Evolutionary conservation across 2,329 filamentous ascomycete genomes (phyloP).

Genomic region (Xylaria multiplex): DNA sequence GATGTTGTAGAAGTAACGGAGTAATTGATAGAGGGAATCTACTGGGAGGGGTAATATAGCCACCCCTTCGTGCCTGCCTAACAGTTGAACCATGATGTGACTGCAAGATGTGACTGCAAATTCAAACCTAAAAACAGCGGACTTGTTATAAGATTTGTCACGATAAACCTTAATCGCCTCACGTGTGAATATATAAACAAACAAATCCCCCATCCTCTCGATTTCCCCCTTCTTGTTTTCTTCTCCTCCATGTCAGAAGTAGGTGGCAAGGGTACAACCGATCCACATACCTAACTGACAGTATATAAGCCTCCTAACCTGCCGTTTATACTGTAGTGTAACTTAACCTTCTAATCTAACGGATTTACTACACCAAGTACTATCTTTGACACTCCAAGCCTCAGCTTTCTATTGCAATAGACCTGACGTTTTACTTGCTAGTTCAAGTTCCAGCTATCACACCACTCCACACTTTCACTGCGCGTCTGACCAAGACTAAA

Average conservation of each 20-base stretch:
- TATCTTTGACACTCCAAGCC: not conserved
- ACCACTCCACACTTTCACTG: slow-evolving; percentile 29
- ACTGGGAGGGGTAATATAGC: too few species aligned
- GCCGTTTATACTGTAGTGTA: too few species aligned
- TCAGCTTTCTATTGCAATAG: slow-evolving; percentile 30
- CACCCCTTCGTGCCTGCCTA: too few species aligned
- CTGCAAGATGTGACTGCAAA: slow-evolving; percentile 4
- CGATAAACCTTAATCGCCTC: slow-evolving; percentile 25
- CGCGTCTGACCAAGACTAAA: slow-evolving; percentile 32
- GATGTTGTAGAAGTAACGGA: too few species aligned
- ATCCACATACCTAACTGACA: too few species aligned
- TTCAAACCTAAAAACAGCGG: slow-evolving; percentile 19
- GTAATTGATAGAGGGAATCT: too few species aligned
- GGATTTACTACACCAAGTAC: too few species aligned
- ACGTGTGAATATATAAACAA: slow-evolving; percentile 22
- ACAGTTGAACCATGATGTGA: slow-evolving; percentile 5
- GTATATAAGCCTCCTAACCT: too few species aligned
- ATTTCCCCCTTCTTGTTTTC: slow-evolving; percentile 25
- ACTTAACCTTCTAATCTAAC: too few species aligned
- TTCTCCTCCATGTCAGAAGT: slow-evolving; percentile 4
- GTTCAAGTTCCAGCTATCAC: slow-evolving; percentile 28
- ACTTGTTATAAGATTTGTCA: slow-evolving; percentile 15
- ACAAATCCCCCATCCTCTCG: slow-evolving; percentile 22
- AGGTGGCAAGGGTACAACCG: too few species aligned
- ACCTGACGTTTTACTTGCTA: slow-evolving; percentile 29